These are phyloP conservation scores for Echium plantagineum DNA, from an alignment of 257 asterid species.

Conservation along the genomic window DNA sequence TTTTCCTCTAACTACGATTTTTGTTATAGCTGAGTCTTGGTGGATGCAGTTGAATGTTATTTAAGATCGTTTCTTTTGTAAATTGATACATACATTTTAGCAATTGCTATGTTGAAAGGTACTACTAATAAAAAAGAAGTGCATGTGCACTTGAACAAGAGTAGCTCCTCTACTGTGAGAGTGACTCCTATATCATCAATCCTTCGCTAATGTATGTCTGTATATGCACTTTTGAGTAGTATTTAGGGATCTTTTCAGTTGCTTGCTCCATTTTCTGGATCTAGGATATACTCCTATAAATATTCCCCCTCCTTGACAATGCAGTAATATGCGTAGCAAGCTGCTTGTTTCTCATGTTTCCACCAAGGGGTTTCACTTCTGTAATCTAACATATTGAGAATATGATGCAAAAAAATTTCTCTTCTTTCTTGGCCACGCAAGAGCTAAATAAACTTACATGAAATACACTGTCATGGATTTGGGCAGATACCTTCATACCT, in stretches of 20 bases:
- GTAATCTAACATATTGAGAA: background rate
- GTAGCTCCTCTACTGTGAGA: too few relatives aligned
- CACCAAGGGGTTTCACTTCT: background rate
- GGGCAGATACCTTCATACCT: constrained; percentile 79
- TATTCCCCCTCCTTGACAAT: background rate
- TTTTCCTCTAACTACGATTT: too few relatives aligned
- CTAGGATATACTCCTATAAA: background rate
- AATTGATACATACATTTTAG: too few relatives aligned
- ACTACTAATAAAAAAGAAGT: too few relatives aligned
- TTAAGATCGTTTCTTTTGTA: too few relatives aligned
- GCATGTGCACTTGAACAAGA: too few relatives aligned
- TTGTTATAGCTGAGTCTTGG: too few relatives aligned
- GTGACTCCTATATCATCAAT: too few relatives aligned
- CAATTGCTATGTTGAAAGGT: too few relatives aligned
- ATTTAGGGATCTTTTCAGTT: too few relatives aligned
- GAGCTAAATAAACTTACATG: background rate
- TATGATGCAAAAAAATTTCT: background rate
- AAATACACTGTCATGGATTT: constrained; percentile 8
- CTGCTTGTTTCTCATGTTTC: background rate
- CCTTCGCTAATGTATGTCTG: too few relatives aligned
- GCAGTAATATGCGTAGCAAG: background rate
- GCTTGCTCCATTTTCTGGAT: background rate
- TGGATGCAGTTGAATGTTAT: too few relatives aligned
- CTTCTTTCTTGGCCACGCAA: background rate
- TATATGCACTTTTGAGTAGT: background rate